phyloP scores from a whole-genome alignment of 1,139 yeast genomes.

The Pichia sp. region DNA sequence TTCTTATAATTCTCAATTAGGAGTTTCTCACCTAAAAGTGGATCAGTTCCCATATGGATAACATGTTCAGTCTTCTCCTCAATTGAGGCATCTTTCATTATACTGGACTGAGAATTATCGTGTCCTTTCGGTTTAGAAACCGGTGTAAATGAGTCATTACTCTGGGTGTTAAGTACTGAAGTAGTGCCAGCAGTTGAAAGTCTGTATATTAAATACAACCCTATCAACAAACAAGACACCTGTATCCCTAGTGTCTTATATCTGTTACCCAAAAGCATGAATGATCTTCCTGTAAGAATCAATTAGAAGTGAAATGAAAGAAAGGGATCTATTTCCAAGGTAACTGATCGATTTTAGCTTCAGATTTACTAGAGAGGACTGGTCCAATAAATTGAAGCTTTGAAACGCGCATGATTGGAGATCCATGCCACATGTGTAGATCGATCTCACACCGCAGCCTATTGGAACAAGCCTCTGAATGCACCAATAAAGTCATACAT shows the following conservation, averaged over 20 bases:
- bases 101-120: background rate
- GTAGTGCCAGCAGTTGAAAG: background rate
- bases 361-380: too few species aligned
- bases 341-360: too few species aligned
- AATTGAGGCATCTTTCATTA: background rate
- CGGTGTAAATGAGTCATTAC: background rate
- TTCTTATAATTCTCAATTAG: slow-evolving; percentile 11
- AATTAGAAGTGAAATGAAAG: background rate
- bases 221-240: background rate
- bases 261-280: slow-evolving; percentile 1
- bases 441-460: too few species aligned
- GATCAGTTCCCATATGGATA: slow-evolving; percentile 7
- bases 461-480: too few species aligned
- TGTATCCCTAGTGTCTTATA: background rate
- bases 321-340: too few species aligned
- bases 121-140: background rate
- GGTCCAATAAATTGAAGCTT: too few species aligned
- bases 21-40: slow-evolving; percentile 8
- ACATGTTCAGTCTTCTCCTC: background rate
- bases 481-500: too few species aligned
- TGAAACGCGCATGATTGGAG: too few species aligned
- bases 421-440: too few species aligned
- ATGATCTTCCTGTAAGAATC: background rate
- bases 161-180: too few species aligned
- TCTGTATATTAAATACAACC: background rate